Evolutionary conservation across 2,329 filamentous ascomycete species (phyloP), one percentile per base, ranked within the genome.

Genomic region (Aspergillus vadensis): DNA sequence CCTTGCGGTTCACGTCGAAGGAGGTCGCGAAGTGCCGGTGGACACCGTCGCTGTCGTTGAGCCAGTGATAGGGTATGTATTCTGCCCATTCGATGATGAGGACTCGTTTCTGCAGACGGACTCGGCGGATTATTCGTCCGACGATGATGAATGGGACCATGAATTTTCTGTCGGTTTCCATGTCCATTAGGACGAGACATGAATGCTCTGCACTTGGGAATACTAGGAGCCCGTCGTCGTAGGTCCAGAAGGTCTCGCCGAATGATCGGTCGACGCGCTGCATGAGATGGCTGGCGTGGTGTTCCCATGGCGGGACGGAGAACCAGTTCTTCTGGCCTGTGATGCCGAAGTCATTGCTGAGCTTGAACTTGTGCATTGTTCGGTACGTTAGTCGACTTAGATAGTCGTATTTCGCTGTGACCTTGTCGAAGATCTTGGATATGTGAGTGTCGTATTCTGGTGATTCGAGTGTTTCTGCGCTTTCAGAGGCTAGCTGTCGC

Each of bases 61-160:
- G 70, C 69, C 81, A 79, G 69, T 84, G 81, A 62, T 80, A 84
- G 1, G 82, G 74, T 27, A 80, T 75, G 2, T 76, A 71, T 67
- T 86, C 83, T 53, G 84, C 85, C 86, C 86, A 88, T 69, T 88
- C 86, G n/a, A 89, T 74, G 17, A 88, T 67, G n/a, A 89, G 74
- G n/a, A 87, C 76, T 2, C 77, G 76, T 36, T 82, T 75, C 32
- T 81, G 79, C 4, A 88, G 74, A 14, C 86, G 80, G 3, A 86
- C 71, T 12, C 86, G 80, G 12, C 86, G 79, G 25, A 88, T 75
- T 36, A 83, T 78, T 64, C 82, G 86, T 7, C 76, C 77, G 1
- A 69, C 61, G 5, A 78, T 74, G 38, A 82, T 75, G 63, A 88
- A 86, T 1, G 85, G 83, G 15, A 88, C 76, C 2, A 71, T 68